Conservation (phyloP, 345 rosid genomes). For the Excoecaria cochinchinensis region DNA sequence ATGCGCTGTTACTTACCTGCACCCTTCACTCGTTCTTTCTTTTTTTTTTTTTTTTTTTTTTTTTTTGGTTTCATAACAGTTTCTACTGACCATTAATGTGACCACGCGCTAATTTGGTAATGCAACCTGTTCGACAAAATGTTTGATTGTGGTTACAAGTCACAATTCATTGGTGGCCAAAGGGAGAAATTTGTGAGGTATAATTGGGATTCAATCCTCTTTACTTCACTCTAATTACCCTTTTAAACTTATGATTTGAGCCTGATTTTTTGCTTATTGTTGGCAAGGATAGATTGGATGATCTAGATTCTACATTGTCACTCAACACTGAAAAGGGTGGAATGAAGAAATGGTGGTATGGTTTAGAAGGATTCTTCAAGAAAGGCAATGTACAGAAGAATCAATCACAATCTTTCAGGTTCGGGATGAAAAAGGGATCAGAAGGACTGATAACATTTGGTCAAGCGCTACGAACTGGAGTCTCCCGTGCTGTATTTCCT, state of each 20-base stretch:
- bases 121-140: slow-evolving; percentile 37
- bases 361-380: slow-evolving; percentile 33
- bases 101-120: neutral
- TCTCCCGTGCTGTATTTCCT: slow-evolving; percentile 66
- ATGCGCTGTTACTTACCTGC: neutral
- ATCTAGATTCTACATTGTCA: slow-evolving; percentile 59
- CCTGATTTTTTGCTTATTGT: slow-evolving; percentile 1
- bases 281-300: slow-evolving; percentile 57
- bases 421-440: slow-evolving; percentile 60
- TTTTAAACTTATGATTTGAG: neutral
- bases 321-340: slow-evolving; percentile 36
- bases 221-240: neutral
- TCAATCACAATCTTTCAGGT: slow-evolving; percentile 50
- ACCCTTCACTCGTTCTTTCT: neutral
- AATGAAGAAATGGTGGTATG: slow-evolving; percentile 44
- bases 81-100: neutral
- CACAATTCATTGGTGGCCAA: slow-evolving; percentile 72
- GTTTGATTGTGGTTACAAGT: slow-evolving; percentile 69
- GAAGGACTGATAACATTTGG: slow-evolving; percentile 59
- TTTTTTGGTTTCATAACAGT: slow-evolving; percentile 7
- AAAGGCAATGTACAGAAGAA: slow-evolving; percentile 37
- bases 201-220: neutral
- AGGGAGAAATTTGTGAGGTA: slow-evolving; percentile 79
- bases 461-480: slow-evolving; percentile 45
- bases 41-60: slow-evolving; percentile 9